Percentiles rank a stretch among this genome's conserved stretches.
These are phyloP conservation scores for Madurella fahalii DNA, from an alignment of 2,329 filamentous ascomycete genomes.

Conservation along the genomic window DNA sequence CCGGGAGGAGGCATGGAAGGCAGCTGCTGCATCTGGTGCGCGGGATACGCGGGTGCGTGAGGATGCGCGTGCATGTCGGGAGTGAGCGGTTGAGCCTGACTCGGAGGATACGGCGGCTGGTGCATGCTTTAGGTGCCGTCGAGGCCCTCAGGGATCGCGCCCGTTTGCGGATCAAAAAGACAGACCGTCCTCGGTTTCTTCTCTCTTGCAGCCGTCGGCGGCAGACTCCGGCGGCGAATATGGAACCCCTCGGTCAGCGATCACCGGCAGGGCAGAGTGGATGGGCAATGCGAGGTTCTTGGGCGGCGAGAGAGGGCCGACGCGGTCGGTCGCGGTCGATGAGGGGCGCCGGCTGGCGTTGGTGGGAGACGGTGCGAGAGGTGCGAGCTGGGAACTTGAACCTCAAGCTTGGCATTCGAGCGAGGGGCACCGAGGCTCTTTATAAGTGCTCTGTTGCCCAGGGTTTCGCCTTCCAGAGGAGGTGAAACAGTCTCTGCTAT, in stretches of 20 bases:
- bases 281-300: background rate
- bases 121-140: constrained; percentile 18
- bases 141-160: constrained; percentile 13
- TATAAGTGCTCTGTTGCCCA: constrained; percentile 6
- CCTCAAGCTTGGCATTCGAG: background rate
- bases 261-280: background rate
- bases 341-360: background rate
- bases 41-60: constrained; percentile 13
- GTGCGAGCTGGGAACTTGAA: background rate
- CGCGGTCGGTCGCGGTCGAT: background rate
- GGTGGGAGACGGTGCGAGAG: constrained; percentile 1
- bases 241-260: background rate
- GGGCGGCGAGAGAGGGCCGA: background rate
- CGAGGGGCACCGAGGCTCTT: constrained; percentile 1
- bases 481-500: constrained; percentile 6
- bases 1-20: constrained; percentile 24
- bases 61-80: constrained; percentile 20
- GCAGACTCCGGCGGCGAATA: background rate
- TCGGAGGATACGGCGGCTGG: constrained; percentile 20
- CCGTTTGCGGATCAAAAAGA: constrained; percentile 2
- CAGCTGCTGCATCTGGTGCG: constrained; percentile 22
- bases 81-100: constrained; percentile 15
- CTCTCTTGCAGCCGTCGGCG: background rate
- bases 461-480: background rate
- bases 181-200: background rate